These are phyloP conservation scores for Otatea glauca DNA, from an alignment of 176 grass and related monocot genomes.

Conservation along the genomic window DNA sequence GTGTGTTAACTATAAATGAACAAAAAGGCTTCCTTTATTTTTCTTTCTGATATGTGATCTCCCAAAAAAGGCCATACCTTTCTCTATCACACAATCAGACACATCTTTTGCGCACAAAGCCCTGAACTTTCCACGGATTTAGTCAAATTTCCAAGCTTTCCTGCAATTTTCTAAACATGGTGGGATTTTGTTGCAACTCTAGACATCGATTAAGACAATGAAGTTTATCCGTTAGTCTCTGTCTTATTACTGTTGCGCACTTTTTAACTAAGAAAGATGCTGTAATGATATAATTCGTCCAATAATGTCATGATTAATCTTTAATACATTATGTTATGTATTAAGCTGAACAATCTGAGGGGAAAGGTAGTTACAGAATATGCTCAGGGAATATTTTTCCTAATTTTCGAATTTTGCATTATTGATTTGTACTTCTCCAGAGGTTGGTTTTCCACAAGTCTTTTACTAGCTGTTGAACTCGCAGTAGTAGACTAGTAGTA, in stretches of 20 bases:
- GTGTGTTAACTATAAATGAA: slow-evolving; percentile 21
- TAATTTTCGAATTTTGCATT: slow-evolving; percentile 38
- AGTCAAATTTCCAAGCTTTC: slow-evolving; percentile 17
- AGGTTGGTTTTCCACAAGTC: slow-evolving; percentile 55
- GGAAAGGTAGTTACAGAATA: slow-evolving; percentile 29
- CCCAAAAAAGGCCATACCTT: slow-evolving; percentile 36
- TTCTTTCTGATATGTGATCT: neutral
- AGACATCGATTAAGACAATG: slow-evolving; percentile 37
- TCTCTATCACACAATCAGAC: slow-evolving; percentile 39
- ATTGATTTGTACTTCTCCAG: slow-evolving; percentile 53
- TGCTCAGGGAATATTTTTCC: slow-evolving; percentile 34
- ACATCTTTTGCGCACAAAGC: slow-evolving; percentile 40
- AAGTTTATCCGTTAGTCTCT: slow-evolving; percentile 49
- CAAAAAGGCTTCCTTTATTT: slow-evolving; percentile 8
- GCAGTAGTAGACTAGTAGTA: slow-evolving; percentile 53
- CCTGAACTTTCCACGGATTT: slow-evolving; percentile 21
- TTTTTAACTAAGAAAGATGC: slow-evolving; percentile 2
- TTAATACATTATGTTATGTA: neutral
- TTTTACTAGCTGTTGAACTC: slow-evolving; percentile 60
- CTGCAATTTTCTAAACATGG: slow-evolving; percentile 30
- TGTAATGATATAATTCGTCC: slow-evolving; percentile 14
- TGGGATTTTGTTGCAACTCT: slow-evolving; percentile 8
- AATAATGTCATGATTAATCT: slow-evolving; percentile 13
- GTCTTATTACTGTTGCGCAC: slow-evolving; percentile 23
- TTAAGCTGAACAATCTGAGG: slow-evolving; percentile 34